phyloP scores from a whole-genome alignment of 2,329 filamentous ascomycete genomes.

The Phyllosticta citrichinensis region DNA sequence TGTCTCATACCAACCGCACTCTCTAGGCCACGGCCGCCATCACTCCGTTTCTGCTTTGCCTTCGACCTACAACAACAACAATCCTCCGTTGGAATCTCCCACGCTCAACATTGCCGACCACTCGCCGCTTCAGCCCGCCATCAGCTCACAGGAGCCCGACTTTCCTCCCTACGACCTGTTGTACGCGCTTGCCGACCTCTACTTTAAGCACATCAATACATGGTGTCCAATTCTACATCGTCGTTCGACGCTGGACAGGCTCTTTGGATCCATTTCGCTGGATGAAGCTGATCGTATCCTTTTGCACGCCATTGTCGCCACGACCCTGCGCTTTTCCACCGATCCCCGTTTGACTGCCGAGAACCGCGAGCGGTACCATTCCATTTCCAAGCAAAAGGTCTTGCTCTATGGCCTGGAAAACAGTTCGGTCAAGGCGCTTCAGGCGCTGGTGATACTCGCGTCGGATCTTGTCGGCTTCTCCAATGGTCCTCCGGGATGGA shows the following conservation, averaged over 20 bases:
- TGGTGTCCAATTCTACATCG: slow-evolving; percentile 85
- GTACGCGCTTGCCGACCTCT: slow-evolving; percentile 50
- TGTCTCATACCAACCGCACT: slow-evolving; percentile 10
- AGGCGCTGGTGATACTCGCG: slow-evolving; percentile 78
- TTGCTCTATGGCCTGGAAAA: slow-evolving; percentile 81
- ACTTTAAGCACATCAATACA: slow-evolving; percentile 55
- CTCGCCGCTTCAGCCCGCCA: slow-evolving; percentile 10
- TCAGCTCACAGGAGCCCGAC: slow-evolving; percentile 30
- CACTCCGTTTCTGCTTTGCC: slow-evolving; percentile 9
- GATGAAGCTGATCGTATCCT: slow-evolving; percentile 76
- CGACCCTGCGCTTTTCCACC: slow-evolving; percentile 72
- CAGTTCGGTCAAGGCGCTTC: slow-evolving; percentile 76
- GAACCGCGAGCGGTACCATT: slow-evolving; percentile 64
- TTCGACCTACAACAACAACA: slow-evolving; percentile 20
- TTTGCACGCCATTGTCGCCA: slow-evolving; percentile 80
- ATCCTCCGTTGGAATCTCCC: slow-evolving; percentile 47
- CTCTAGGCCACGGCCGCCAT: slow-evolving; percentile 9
- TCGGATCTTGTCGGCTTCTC: slow-evolving; percentile 77
- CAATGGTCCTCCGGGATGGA: slow-evolving; percentile 88
- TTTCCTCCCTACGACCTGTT: slow-evolving; percentile 51
- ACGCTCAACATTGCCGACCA: slow-evolving; percentile 41
- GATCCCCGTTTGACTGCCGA: slow-evolving; percentile 66
- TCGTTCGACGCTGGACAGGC: slow-evolving; percentile 66
- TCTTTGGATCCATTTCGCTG: slow-evolving; percentile 66
- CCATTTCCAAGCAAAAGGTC: slow-evolving; percentile 74